Percentiles rank a stretch among this genome's conserved stretches.
Conservation (phyloP, 768 basidiomycete species). For the Lactarius sanguifluus region DNA sequence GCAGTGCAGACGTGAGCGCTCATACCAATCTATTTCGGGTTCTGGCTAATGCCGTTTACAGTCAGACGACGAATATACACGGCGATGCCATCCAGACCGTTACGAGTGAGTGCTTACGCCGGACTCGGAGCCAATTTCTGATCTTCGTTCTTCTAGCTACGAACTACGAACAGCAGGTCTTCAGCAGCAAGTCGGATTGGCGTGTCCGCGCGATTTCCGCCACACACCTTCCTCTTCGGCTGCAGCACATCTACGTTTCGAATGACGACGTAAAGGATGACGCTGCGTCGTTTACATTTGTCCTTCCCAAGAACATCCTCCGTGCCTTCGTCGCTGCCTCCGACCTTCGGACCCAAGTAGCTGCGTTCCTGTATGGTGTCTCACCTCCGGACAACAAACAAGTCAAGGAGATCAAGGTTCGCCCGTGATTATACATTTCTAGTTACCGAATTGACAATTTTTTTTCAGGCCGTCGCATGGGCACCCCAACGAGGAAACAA, state of each 20-base stretch:
- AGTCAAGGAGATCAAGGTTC: constrained; percentile 94
- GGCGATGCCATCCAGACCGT: constrained; percentile 95
- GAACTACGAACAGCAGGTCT: constrained; percentile 97
- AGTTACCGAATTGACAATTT: constrained; percentile 13
- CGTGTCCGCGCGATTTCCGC: constrained; percentile 97
- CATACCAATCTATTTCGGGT: neutral
- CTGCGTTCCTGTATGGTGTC: constrained; percentile 88
- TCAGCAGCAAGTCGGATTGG: constrained; percentile 99
- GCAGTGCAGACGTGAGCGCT: constrained; percentile 79
- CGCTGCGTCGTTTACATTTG: constrained; percentile 90
- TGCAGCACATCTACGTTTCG: constrained; percentile 98
- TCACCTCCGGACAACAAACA: constrained; percentile 96
- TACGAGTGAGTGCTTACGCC: constrained; percentile 60
- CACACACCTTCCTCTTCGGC: constrained; percentile 90
- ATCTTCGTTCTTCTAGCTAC: constrained; percentile 54
- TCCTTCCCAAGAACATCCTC: constrained; percentile 95
- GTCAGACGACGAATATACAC: constrained; percentile 96
- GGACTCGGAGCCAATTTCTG: neutral
- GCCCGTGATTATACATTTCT: constrained; percentile 11
- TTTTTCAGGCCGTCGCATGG: constrained; percentile 77
- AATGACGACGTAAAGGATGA: constrained; percentile 99
- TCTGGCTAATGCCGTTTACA: constrained; percentile 33
- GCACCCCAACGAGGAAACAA: constrained; percentile 97
- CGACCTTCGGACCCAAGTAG: constrained; percentile 95
- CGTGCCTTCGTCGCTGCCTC: constrained; percentile 91